Evolutionary conservation across 2,329 filamentous ascomycete species (phyloP).

Genomic region (Fusarium pilosicola): DNA sequence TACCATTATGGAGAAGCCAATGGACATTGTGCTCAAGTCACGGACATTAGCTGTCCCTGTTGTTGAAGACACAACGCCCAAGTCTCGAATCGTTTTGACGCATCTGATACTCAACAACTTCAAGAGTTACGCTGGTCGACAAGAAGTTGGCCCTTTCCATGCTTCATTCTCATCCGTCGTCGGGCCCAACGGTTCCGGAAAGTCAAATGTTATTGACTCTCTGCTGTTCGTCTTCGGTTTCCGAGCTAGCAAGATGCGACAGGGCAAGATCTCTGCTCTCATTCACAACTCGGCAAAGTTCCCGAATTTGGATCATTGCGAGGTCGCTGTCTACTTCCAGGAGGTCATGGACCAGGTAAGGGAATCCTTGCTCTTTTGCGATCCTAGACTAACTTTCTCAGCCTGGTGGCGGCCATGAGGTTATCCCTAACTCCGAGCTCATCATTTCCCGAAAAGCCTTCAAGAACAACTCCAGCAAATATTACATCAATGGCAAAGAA

Average conservation of each 20-base stretch:
- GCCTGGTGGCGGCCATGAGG: conserved; percentile 77
- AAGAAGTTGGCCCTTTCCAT: conserved; percentile 97
- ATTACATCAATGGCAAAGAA: conserved; percentile 91
- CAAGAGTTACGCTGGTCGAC: conserved; percentile 96
- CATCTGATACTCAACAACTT: conserved; percentile 95
- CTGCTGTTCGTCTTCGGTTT: conserved; percentile 99
- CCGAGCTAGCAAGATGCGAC: conserved; percentile 98
- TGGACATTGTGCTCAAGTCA: conserved; percentile 93
- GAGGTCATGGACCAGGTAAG: conserved; percentile 86
- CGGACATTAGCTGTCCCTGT: conserved; percentile 73
- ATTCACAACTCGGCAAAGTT: conserved; percentile 96
- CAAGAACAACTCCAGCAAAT: conserved; percentile 98
- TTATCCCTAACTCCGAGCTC: conserved; percentile 85
- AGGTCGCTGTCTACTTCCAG: conserved; percentile 96
- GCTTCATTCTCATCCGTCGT: conserved; percentile 97
- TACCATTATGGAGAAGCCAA: conserved; percentile 84
- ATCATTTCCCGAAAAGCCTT: conserved; percentile 93
- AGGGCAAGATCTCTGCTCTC: conserved; percentile 96
- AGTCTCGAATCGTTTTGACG: conserved; percentile 89
- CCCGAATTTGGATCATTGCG: conserved; percentile 87
- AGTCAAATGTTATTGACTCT: conserved; percentile 99
- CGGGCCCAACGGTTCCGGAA: conserved; percentile 96
- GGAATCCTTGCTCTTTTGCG: background rate
- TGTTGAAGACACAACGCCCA: conserved; percentile 81
- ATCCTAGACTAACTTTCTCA: conserved; percentile 49